phyloP scores from a whole-genome alignment of 805 yeast species.

The Dipodascopsis tothii region DNA sequence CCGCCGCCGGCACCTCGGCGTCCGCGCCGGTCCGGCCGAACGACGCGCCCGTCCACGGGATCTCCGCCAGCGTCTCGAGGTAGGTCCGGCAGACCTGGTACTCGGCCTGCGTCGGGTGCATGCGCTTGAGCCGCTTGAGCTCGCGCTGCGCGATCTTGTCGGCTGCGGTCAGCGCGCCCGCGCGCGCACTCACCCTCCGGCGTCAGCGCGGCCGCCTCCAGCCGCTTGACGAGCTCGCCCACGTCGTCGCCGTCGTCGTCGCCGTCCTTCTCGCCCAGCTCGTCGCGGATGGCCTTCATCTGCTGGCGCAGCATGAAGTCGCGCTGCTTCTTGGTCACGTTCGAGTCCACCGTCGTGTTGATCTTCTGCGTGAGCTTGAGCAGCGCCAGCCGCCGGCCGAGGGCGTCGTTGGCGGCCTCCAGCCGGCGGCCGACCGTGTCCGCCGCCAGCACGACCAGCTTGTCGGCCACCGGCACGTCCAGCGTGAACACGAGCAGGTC shows the following conservation, averaged over 20 bases:
- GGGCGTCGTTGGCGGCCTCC: slow-evolving; percentile 15
- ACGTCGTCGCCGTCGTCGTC: slow-evolving; percentile 34
- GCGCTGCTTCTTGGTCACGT: slow-evolving; percentile 26
- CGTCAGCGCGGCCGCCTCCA: slow-evolving; percentile 26
- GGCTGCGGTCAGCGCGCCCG: slow-evolving; percentile 22
- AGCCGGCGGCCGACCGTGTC: slow-evolving; percentile 26
- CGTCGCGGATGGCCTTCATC: slow-evolving; percentile 24
- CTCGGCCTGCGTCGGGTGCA: slow-evolving; percentile 37
- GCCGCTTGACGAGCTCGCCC: slow-evolving; percentile 27
- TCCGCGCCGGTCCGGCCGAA: slow-evolving; percentile 1
- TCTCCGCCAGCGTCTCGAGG: slow-evolving; percentile 35
- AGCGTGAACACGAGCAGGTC: slow-evolving; percentile 33
- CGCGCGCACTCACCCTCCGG: slow-evolving; percentile 23
- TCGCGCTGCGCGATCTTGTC: slow-evolving; percentile 34
- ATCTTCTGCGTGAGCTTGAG: slow-evolving; percentile 22
- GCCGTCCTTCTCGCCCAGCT: slow-evolving; percentile 25
- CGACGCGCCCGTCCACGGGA: slow-evolving; percentile 33
- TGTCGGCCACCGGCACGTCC: slow-evolving; percentile 30
- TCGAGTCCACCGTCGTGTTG: slow-evolving; percentile 24
- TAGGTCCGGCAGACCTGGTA: slow-evolving; percentile 37
- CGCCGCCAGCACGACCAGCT: slow-evolving; percentile 28
- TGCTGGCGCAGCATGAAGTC: slow-evolving; percentile 26
- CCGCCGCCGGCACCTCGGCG: slow-evolving; percentile 28
- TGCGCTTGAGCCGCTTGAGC: slow-evolving; percentile 33
- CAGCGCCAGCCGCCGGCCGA: slow-evolving; percentile 14